Evolutionary conservation across 306 rosid species (phyloP).

Genomic region (Glycine latifolia): DNA sequence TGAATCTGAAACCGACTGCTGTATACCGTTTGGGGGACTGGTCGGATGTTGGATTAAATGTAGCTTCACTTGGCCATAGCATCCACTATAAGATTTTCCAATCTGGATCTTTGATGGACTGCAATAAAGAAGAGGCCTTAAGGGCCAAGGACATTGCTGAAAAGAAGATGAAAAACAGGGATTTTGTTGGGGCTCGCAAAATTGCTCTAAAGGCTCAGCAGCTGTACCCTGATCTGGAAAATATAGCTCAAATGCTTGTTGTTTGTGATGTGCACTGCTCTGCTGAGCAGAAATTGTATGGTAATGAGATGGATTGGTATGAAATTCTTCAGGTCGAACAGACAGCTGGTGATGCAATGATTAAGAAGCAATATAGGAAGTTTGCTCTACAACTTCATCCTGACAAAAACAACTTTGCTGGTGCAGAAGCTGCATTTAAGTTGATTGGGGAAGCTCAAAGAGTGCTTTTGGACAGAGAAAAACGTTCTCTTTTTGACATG

Average conservation of each 20-base stretch:
- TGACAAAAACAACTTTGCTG: slow-evolving; percentile 88
- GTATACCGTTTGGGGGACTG: slow-evolving; percentile 10
- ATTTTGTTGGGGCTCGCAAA: slow-evolving; percentile 82
- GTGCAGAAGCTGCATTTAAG: slow-evolving; percentile 98
- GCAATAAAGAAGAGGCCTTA: slow-evolving; percentile 96
- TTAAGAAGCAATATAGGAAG: slow-evolving; percentile 88
- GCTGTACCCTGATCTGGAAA: slow-evolving; percentile 81
- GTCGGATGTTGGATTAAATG: no score
- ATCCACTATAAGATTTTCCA: slow-evolving; percentile 44
- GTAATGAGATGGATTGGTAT: slow-evolving; percentile 87
- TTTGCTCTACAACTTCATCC: slow-evolving; percentile 96
- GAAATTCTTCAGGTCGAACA: slow-evolving; percentile 84
- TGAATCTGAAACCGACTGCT: slow-evolving; percentile 36
- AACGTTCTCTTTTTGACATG: slow-evolving; percentile 67
- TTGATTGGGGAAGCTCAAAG: slow-evolving; percentile 89
- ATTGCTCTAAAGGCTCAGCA: slow-evolving; percentile 77
- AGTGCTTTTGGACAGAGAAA: slow-evolving; percentile 77
- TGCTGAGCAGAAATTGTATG: slow-evolving; percentile 68
- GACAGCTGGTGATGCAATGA: slow-evolving; percentile 69
- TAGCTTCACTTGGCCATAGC: slow-evolving; percentile 2
- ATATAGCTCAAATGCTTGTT: slow-evolving; percentile 78
- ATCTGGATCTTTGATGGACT: slow-evolving; percentile 67
- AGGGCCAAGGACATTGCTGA: slow-evolving; percentile 85
- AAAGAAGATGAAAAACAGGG: slow-evolving; percentile 79
- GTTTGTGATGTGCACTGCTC: slow-evolving; percentile 92